phyloP scores from a whole-genome alignment of 495 filamentous ascomycete genomes.

The Aspergillus sclerotiicarbonarius region DNA sequence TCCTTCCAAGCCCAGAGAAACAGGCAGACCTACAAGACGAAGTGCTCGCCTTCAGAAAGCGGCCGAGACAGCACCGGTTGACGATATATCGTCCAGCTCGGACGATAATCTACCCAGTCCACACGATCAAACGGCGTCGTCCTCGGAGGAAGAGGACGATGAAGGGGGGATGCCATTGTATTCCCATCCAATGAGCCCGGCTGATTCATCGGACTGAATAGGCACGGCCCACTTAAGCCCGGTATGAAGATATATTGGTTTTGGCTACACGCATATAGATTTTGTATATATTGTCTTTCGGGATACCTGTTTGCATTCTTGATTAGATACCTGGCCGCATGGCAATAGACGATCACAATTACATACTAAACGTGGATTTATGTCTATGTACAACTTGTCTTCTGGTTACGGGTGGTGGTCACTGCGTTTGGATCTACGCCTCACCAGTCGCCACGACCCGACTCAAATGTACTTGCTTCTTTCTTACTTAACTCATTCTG shows the following conservation, averaged over 20 bases:
- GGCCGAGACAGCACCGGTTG: no score
- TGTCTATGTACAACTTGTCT: no score
- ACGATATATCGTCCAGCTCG: not conserved
- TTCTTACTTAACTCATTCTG: no score
- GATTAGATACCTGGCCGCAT: not conserved
- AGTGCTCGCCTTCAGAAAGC: not conserved
- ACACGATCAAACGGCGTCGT: not conserved
- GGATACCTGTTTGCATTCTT: not conserved
- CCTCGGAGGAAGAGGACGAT: not conserved
- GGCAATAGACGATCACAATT: not conserved
- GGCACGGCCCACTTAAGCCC: not conserved
- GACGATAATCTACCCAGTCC: slow-evolving; percentile 1
- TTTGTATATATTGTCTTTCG: not conserved
- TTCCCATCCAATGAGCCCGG: slow-evolving; percentile 9
- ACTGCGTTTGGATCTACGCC: no score
- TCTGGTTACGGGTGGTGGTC: no score
- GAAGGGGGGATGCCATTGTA: slow-evolving; percentile 2
- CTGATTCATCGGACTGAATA: not conserved
- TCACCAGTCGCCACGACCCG: no score
- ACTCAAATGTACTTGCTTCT: no score
- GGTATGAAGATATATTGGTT: not conserved
- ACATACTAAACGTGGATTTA: not conserved
- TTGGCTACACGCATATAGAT: not conserved
- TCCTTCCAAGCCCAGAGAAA: not conserved
- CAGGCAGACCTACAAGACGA: not conserved